Evolutionary conservation across 2,329 filamentous ascomycete species (phyloP), one percentile per base, ranked within the genome.

Genomic region (Fusarium napiforme): DNA sequence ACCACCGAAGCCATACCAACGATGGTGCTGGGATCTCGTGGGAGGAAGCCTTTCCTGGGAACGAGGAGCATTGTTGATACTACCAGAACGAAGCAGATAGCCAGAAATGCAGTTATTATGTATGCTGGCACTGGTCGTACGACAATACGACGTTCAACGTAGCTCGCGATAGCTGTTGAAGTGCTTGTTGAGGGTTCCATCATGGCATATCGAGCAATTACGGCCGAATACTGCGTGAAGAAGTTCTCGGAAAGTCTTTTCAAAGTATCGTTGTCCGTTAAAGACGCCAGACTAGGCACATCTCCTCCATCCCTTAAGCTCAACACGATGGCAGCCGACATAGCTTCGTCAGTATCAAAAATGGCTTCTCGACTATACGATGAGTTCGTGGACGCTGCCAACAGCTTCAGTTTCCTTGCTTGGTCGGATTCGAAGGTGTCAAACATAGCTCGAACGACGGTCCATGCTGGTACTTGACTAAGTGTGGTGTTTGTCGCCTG

Each of bases 1-100:
- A 84, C 70, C 18, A 84, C 75, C 4, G 82, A 77, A 1, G 82
- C 82, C 66, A 79, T 74, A 53, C 80, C 80, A 45, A 82, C 76
- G 15, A 84, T 77, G 6, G 79, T 80, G 21, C 76, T 78, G 0
- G 82, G 81, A 12, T 81, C 74, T 18, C 81, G 78, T 0, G 83
- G 82, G 7, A 84, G 75, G n/a, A 83, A 79, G 0, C 81, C 81
- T 37, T 72, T 72, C 32, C 42, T 79, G 0, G 82, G 81, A 18
- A 79, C 75, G 1, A 70, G 14, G 4, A 58, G 72, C 3, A 79
- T 69, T 2, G 72, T 64, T 7, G 64, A 64, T 1, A 78, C 37
- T 4, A 69, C 71, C 1, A 82, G 55, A 5, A 77, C 11, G 7
- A 81, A 53, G 21, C 79, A 79, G 7, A 80, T 23, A 2, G 64